Percentiles rank a stretch among this genome's conserved stretches.
phyloP scores from a whole-genome alignment of 345 rosid species.

The Capsella bursapastoris region DNA sequence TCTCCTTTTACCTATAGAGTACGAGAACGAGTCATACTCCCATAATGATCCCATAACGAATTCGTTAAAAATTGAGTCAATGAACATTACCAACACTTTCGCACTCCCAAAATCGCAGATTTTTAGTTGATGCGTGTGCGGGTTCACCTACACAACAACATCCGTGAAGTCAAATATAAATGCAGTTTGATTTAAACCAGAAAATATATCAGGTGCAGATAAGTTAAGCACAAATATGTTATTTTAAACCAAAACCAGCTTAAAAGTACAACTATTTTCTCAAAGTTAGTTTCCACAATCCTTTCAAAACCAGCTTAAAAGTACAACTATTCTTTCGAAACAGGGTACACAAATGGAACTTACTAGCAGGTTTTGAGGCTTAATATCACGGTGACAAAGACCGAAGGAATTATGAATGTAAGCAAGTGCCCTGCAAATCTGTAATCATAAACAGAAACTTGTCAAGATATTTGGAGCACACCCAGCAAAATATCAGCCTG shows the following conservation, averaged over 20 bases:
- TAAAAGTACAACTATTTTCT: background rate
- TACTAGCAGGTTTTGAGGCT: constrained; percentile 95
- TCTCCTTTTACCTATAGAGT: constrained; percentile 80
- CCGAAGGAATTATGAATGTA: constrained; percentile 85
- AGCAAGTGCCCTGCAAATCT: constrained; percentile 98
- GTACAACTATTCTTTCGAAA: constrained; percentile 9
- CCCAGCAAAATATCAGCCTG: constrained; percentile 6
- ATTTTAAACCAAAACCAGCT: constrained; percentile 14
- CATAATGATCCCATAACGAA: constrained; percentile 22
- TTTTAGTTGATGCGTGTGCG: constrained; percentile 87
- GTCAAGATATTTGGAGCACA: constrained; percentile 1
- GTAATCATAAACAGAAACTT: constrained; percentile 44
- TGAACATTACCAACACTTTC: constrained; percentile 72
- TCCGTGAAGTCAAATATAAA: constrained; percentile 21
- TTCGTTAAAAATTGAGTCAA: constrained; percentile 9
- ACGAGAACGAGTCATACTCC: constrained; percentile 29
- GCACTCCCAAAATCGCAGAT: constrained; percentile 96
- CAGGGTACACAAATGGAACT: constrained; percentile 41
- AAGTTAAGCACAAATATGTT: constrained; percentile 5
- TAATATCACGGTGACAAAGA: constrained; percentile 93
- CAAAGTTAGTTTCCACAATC: constrained; percentile 19
- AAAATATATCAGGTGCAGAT: background rate
- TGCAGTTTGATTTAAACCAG: background rate
- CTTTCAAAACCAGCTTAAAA: constrained; percentile 12
- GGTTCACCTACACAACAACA: constrained; percentile 69